phyloP scores from a whole-genome alignment of 345 rosid species.

The Laguncularia racemosa region DNA sequence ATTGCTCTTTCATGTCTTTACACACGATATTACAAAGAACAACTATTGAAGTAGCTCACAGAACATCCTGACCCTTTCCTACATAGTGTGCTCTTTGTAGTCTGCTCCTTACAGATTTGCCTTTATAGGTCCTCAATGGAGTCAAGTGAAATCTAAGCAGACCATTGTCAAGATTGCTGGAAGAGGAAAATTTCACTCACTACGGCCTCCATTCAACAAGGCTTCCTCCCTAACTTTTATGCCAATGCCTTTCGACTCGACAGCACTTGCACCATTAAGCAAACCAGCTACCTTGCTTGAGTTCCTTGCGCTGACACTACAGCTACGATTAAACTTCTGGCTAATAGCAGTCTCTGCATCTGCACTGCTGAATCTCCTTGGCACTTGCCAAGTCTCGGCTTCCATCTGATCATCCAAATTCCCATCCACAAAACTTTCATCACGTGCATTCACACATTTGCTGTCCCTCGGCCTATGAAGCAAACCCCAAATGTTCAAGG shows the following conservation, averaged over 20 bases:
- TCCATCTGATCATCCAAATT: background rate
- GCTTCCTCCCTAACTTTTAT: no score
- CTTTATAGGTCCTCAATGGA: constrained; percentile 11
- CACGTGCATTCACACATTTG: constrained; percentile 8
- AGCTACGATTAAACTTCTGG: constrained; percentile 4
- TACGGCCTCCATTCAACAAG: constrained; percentile 6
- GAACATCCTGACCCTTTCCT: constrained; percentile 1
- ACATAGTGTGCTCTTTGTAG: constrained; percentile 5
- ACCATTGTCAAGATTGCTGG: constrained; percentile 14
- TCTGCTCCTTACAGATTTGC: constrained; percentile 9
- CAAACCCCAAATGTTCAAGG: constrained; percentile 68
- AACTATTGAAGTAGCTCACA: constrained; percentile 1
- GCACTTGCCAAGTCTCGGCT: constrained; percentile 10
- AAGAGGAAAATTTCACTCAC: constrained; percentile 2
- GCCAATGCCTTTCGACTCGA: no score
- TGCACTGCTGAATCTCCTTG: constrained; percentile 1
- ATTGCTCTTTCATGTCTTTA: background rate
- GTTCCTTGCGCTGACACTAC: constrained; percentile 1
- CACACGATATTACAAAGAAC: background rate
- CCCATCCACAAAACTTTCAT: background rate
- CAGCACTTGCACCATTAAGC: no score
- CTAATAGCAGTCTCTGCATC: background rate
- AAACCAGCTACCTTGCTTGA: no score
- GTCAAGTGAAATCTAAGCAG: constrained; percentile 19
- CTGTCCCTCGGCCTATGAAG: constrained; percentile 39